phyloP scores from a whole-genome alignment of 1,284 basidiomycete species.

The Abortiporus biennis region DNA sequence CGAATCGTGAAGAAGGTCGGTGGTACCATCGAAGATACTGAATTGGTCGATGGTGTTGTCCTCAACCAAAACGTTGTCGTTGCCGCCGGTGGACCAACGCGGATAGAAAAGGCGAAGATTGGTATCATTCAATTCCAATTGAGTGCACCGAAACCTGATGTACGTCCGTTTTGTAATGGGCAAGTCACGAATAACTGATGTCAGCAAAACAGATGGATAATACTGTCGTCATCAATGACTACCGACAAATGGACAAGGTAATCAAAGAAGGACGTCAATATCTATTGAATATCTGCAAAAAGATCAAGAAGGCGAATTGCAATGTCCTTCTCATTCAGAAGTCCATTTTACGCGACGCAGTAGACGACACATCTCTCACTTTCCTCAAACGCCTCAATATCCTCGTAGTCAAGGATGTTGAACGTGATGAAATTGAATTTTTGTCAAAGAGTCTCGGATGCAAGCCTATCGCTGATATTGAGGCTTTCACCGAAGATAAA shows the following conservation, averaged over 20 bases:
- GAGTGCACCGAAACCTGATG: slow-evolving; percentile 96
- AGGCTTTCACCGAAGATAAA: slow-evolving; percentile 98
- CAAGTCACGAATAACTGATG: slow-evolving; percentile 3
- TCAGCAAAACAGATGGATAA: slow-evolving; percentile 85
- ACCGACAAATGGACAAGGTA: slow-evolving; percentile 99
- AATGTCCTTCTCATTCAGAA: slow-evolving; percentile 99
- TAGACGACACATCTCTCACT: slow-evolving; percentile 97
- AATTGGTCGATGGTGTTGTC: slow-evolving; percentile 94
- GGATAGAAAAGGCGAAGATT: slow-evolving; percentile 99
- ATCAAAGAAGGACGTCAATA: slow-evolving; percentile 99
- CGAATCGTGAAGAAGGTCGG: slow-evolving; percentile 98
- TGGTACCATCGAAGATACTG: slow-evolving; percentile 98
- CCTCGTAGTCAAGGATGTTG: slow-evolving; percentile 95
- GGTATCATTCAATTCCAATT: slow-evolving; percentile 99
- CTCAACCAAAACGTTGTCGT: slow-evolving; percentile 93
- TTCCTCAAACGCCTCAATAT: slow-evolving; percentile 99
- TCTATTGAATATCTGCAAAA: slow-evolving; percentile 97
- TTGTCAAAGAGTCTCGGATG: slow-evolving; percentile 91
- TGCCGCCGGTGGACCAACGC: slow-evolving; percentile 87
- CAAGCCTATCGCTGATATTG: slow-evolving; percentile 97
- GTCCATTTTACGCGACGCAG: slow-evolving; percentile 97
- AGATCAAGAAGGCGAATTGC: slow-evolving; percentile 99
- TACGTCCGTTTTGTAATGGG: slow-evolving; percentile 32
- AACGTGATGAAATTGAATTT: slow-evolving; percentile 99
- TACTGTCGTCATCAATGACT: slow-evolving; percentile 98